phyloP scores from a whole-genome alignment of 176 grass and related monocot species.

The Oryza meyeriana region DNA sequence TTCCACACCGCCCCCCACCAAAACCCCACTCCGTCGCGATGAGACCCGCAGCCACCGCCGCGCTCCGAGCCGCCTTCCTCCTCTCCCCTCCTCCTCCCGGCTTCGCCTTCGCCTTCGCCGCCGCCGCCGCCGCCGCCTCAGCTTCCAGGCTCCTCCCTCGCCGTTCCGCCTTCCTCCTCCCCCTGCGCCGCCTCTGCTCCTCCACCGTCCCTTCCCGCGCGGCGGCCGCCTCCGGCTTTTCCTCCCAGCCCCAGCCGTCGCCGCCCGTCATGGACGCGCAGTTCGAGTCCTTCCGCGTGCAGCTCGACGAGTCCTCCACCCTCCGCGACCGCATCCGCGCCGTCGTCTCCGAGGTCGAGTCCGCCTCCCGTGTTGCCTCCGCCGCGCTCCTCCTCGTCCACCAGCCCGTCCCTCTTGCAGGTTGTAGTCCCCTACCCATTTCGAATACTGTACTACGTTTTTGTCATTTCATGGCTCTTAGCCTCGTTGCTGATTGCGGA shows the following conservation, averaged over 20 bases:
- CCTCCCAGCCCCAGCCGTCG: neutral
- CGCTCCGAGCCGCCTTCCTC: neutral
- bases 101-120: too few species aligned
- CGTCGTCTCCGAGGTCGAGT: constrained; percentile 78
- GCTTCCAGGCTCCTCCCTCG: neutral
- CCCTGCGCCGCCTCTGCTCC: constrained; percentile 36
- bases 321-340: constrained; percentile 65
- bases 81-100: neutral
- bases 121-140: neutral
- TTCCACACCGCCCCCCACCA: neutral
- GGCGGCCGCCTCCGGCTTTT: neutral
- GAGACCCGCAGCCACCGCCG: constrained; percentile 46
- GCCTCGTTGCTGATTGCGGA: neutral
- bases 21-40: constrained; percentile 38
- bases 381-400: constrained; percentile 85
- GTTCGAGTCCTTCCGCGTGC: constrained; percentile 77
- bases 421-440: constrained; percentile 2
- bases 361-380: constrained; percentile 57
- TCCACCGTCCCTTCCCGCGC: neutral
- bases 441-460: neutral
- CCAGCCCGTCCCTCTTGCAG: constrained; percentile 63
- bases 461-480: neutral
- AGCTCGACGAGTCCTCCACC: constrained; percentile 73
- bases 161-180: neutral
- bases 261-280: constrained; percentile 68